Conservation (phyloP, 2,329 filamentous ascomycete genomes). For the Aspergillus sp. region DNA sequence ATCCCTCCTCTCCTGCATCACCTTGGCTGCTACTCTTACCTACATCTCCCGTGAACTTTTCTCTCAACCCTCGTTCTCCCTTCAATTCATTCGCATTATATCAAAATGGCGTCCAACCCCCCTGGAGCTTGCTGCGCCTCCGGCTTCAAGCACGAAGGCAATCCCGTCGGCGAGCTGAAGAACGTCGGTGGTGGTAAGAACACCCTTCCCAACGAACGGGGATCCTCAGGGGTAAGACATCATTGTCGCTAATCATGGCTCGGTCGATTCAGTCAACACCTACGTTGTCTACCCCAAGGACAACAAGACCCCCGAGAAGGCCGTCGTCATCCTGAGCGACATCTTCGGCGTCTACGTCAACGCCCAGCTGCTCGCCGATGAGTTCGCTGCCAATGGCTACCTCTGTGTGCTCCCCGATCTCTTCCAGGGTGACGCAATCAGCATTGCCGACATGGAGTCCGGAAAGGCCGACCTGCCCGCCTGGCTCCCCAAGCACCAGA, state of each 20-base stretch:
- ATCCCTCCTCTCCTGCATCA: background rate
- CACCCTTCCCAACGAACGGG: background rate
- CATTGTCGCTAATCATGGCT: background rate
- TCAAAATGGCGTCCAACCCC: constrained; percentile 53
- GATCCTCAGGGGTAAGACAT: background rate
- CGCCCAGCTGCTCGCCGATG: constrained; percentile 67
- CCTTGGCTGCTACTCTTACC: background rate
- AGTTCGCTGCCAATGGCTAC: constrained; percentile 72
- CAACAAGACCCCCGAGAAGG: constrained; percentile 51
- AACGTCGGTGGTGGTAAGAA: constrained; percentile 46
- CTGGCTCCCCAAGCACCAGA: constrained; percentile 53
- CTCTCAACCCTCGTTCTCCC: background rate
- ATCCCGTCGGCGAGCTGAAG: constrained; percentile 47
- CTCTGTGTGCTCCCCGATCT: constrained; percentile 67
- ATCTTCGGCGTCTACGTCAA: constrained; percentile 61
- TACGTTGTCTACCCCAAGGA: constrained; percentile 57
- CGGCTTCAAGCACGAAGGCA: constrained; percentile 54
- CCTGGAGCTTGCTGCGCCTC: constrained; percentile 48
- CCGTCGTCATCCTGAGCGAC: constrained; percentile 58
- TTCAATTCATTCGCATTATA: background rate
- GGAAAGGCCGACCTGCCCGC: constrained; percentile 49
- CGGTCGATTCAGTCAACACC: constrained; percentile 47
- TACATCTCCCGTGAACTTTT: background rate
- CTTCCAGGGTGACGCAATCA: constrained; percentile 65
- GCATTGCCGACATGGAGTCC: constrained; percentile 50